Evolutionary conservation across 768 basidiomycete genomes (phyloP).

Genomic region (Strobilomyces echinocephalus): DNA sequence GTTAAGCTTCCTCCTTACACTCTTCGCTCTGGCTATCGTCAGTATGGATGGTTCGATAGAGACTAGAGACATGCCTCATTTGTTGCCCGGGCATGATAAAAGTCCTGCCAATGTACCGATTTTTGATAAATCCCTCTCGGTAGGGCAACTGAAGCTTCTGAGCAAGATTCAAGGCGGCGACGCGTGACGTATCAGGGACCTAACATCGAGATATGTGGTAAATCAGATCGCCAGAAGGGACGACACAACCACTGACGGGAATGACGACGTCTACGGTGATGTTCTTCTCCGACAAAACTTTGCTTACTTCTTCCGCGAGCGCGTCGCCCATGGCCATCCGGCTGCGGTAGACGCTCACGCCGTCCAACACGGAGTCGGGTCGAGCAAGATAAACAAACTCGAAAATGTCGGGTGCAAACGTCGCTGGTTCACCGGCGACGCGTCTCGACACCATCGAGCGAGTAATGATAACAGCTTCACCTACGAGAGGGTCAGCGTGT

Average conservation of each 20-base stretch:
- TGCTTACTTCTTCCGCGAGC: conserved; percentile 80
- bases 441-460: conserved; percentile 70
- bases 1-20: conserved; percentile 91
- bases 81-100: conserved; percentile 99
- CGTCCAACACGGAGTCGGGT: conserved; percentile 95
- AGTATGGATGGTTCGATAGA: background rate
- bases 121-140: conserved; percentile 98
- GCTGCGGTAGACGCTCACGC: conserved; percentile 93
- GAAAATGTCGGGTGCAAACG: conserved; percentile 96
- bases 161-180: conserved; percentile 92
- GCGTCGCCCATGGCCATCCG: conserved; percentile 99
- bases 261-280: conserved; percentile 92
- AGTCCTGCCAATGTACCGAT: conserved; percentile 95
- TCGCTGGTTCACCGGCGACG: conserved; percentile 61
- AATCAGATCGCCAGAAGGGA: background rate
- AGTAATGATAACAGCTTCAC: conserved; percentile 95
- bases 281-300: conserved; percentile 61
- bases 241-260: conserved; percentile 47
- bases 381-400: conserved; percentile 99
- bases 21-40: conserved; percentile 63
- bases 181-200: conserved; percentile 96
- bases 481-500: conserved; percentile 35
- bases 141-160: conserved; percentile 88
- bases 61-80: conserved; percentile 56
- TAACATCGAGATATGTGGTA: conserved; percentile 22